Percentiles rank a stretch among this genome's conserved stretches.
These are phyloP conservation scores for Sordaria brevicollis DNA, from an alignment of 495 filamentous ascomycete species.

Conservation along the genomic window DNA sequence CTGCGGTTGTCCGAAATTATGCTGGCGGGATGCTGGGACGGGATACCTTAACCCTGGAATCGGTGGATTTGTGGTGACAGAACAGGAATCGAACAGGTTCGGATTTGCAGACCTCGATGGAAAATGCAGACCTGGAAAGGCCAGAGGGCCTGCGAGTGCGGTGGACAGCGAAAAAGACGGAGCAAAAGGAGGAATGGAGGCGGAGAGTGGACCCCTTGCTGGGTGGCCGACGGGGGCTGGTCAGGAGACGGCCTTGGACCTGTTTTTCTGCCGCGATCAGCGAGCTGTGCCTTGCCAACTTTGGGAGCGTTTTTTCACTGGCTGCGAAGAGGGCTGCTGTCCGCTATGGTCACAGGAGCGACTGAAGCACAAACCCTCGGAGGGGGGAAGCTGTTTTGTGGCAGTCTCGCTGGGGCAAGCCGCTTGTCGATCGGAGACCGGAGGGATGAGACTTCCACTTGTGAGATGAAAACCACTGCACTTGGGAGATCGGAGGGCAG, in stretches of 20 bases:
- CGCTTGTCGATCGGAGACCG: slow-evolving; percentile 13
- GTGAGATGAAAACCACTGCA: neutral
- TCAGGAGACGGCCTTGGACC: slow-evolving; percentile 14
- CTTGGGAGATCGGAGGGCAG: neutral
- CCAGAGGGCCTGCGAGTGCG: neutral
- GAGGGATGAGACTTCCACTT: neutral
- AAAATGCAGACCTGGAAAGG: neutral
- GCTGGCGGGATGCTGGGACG: neutral
- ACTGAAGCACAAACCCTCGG: neutral
- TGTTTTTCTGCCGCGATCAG: slow-evolving; percentile 26
- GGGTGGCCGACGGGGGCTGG: slow-evolving; percentile 7
- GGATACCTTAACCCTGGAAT: neutral
- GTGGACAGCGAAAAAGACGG: neutral
- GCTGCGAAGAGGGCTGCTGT: slow-evolving; percentile 7
- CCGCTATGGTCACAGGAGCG: slow-evolving; percentile 11
- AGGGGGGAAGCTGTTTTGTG: slow-evolving; percentile 9
- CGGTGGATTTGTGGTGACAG: neutral
- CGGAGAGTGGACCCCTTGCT: slow-evolving; percentile 1
- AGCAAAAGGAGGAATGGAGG: neutral
- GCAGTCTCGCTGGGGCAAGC: slow-evolving; percentile 12
- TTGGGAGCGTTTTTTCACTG: slow-evolving; percentile 3
- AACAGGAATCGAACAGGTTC: neutral
- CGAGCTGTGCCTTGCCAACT: slow-evolving; percentile 17
- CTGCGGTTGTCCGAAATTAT: neutral
- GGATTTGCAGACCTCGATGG: neutral